Percentiles rank a stretch among this genome's conserved stretches.
These are phyloP conservation scores for Trichoderma sp. DNA, from an alignment of 2,329 filamentous ascomycete species.

Conservation along the genomic window DNA sequence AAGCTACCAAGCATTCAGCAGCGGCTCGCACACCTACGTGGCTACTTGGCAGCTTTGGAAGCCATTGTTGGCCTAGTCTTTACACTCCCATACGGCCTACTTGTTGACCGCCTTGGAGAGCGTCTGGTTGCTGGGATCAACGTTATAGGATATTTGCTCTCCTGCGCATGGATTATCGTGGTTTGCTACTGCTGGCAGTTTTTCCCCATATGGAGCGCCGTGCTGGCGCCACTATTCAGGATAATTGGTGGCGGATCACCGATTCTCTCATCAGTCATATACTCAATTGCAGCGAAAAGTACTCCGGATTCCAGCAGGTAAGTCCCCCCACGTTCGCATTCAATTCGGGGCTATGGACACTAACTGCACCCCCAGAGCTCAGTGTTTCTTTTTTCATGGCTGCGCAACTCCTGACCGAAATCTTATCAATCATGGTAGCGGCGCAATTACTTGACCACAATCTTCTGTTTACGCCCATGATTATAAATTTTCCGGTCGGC, in stretches of 20 bases:
- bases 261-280: constrained; percentile 1
- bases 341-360: not conserved
- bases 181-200: not conserved
- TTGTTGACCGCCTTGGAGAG: constrained; percentile 1
- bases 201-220: not conserved
- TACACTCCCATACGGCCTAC: constrained; percentile 7
- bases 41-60: not conserved
- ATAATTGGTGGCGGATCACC: constrained; percentile 13
- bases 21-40: constrained; percentile 8
- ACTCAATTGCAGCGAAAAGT: constrained; percentile 12
- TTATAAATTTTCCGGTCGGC: constrained; percentile 3
- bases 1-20: constrained; percentile 5
- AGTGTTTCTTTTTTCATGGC: not conserved
- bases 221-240: constrained; percentile 4
- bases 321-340: not conserved
- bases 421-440: not conserved
- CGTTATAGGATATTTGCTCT: constrained; percentile 11
- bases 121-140: constrained; percentile 5
- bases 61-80: not conserved
- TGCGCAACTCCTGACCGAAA: not conserved
- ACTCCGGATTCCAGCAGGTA: not conserved
- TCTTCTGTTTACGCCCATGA: not conserved
- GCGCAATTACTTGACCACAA: constrained; percentile 2
- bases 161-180: constrained; percentile 5
- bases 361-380: not conserved